A percentile compares a stretch with the other conserved stretches of the same genome.
These are phyloP conservation scores for Tolypocladium endophyticum DNA, from an alignment of 2,329 filamentous ascomycete genomes.

Conservation along the genomic window DNA sequence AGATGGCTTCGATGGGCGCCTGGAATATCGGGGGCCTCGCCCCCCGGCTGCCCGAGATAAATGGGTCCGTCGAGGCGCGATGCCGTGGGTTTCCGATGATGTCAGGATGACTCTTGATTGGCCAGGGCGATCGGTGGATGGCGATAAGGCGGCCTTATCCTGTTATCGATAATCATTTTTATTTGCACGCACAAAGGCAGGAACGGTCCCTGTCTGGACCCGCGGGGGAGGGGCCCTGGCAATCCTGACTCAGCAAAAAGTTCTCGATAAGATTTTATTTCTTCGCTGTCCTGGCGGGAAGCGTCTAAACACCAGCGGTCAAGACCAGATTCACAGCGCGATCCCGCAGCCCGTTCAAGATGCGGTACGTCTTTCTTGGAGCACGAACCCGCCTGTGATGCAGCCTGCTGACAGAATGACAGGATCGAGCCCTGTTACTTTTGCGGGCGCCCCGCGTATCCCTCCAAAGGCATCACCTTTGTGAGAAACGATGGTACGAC, in stretches of 20 bases:
- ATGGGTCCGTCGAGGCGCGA: not conserved
- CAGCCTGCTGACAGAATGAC: not conserved
- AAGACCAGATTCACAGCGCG: not conserved
- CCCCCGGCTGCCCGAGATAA: conserved; percentile 3
- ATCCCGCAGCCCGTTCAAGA: conserved; percentile 1
- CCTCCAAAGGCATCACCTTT: conserved; percentile 45
- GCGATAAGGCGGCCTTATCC: not conserved
- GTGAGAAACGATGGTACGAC: conserved; percentile 35
- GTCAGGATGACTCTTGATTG: conserved; percentile 4
- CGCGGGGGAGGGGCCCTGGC: not conserved
- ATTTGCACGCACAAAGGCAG: not conserved
- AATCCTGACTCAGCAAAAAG: conserved; percentile 3
- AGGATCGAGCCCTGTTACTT: conserved; percentile 37
- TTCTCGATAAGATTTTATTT: conserved; percentile 3
- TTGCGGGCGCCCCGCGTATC: conserved; percentile 39
- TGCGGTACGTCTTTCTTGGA: not conserved
- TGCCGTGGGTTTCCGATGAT: conserved; percentile 5
- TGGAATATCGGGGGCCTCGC: conserved; percentile 2
- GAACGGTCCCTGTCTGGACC: not conserved
- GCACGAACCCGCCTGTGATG: rapidly evolving
- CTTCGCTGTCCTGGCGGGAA: not conserved
- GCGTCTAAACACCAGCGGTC: not conserved
- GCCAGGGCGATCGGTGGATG: not conserved
- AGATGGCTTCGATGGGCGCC: conserved; percentile 1
- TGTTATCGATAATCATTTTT: not conserved